Evolutionary conservation across 23 red algal species (phyloP).

Genomic region (Chondrus crispus): DNA sequence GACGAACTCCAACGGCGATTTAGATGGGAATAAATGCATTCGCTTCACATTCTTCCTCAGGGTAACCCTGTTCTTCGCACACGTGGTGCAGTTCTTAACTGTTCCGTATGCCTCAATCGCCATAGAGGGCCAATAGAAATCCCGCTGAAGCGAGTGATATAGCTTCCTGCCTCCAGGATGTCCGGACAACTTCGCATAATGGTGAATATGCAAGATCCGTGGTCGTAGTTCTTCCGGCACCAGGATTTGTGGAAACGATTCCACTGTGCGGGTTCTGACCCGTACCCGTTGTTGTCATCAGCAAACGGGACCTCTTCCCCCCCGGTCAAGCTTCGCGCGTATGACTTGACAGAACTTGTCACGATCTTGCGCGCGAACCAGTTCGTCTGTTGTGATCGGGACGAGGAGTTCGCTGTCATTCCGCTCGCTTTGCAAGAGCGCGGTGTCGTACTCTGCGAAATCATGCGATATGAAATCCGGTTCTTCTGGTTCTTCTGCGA

Average conservation of each 20-base stretch:
- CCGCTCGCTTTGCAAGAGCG: neutral
- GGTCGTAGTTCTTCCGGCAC: neutral
- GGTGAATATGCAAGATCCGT: neutral
- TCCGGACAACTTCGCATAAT: neutral
- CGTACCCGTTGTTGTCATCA: neutral
- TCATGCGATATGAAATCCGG: neutral
- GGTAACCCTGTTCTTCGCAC: neutral
- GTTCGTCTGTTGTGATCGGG: slow-evolving; percentile 1
- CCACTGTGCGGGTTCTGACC: neutral
- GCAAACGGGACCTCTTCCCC: neutral
- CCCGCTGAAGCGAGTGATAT: neutral
- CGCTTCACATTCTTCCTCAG: neutral
- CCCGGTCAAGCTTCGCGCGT: neutral
- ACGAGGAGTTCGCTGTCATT: neutral
- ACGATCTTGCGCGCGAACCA: neutral
- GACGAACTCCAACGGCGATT: neutral
- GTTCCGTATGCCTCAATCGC: neutral
- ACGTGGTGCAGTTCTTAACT: neutral
- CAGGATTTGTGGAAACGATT: neutral
- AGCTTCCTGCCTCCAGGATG: neutral
- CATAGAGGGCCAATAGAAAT: slow-evolving; percentile 1
- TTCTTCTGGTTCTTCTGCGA: neutral
- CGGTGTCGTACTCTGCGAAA: neutral
- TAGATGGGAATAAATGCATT: neutral
- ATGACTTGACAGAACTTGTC: neutral